Evolutionary conservation across 495 filamentous ascomycete species (phyloP).

Genomic region (Lophiostoma macrostomum): DNA sequence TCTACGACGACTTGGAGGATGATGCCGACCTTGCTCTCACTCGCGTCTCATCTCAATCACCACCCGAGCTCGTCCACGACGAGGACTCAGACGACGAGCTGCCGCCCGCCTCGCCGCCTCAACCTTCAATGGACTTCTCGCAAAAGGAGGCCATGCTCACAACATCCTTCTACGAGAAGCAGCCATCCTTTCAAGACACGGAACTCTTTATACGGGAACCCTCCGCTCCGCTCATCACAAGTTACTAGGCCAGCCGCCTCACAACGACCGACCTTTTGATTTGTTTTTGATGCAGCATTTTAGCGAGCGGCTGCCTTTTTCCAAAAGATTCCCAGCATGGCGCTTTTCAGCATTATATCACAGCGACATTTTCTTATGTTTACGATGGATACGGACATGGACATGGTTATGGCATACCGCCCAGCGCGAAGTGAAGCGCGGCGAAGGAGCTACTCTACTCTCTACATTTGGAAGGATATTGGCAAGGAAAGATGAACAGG

Average conservation of each 20-base stretch:
- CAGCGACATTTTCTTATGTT: conserved; percentile 5
- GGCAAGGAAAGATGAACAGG: too few relatives aligned
- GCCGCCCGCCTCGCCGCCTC: conserved; percentile 82
- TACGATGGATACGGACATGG: too few relatives aligned
- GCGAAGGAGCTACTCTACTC: conserved; percentile 24
- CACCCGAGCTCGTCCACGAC: conserved; percentile 74
- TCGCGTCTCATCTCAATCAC: conserved; percentile 62
- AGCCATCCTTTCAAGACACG: conserved; percentile 26
- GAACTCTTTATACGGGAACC: conserved; percentile 35
- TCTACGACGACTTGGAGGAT: conserved; percentile 66
- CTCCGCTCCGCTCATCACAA: conserved; percentile 36
- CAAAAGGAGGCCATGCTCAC: conserved; percentile 61
- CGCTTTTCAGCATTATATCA: conserved; percentile 9
- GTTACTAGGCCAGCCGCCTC: conserved; percentile 19
- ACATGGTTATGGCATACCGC: conserved; percentile 9
- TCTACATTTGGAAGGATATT: too few relatives aligned
- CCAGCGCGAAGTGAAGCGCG: conserved; percentile 1
- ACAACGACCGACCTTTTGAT: conserved; percentile 13
- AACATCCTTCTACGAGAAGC: conserved; percentile 48
- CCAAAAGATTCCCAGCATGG: conserved; percentile 12
- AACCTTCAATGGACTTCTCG: conserved; percentile 60
- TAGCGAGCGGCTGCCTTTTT: conserved; percentile 29
- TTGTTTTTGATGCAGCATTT: conserved; percentile 22
- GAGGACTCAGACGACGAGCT: conserved; percentile 72
- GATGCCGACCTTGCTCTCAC: conserved; percentile 66